Percentiles rank a stretch among this genome's conserved stretches.
Evolutionary conservation across 208 protist species (phyloP).

Genomic region (Leishmania mexicana): DNA sequence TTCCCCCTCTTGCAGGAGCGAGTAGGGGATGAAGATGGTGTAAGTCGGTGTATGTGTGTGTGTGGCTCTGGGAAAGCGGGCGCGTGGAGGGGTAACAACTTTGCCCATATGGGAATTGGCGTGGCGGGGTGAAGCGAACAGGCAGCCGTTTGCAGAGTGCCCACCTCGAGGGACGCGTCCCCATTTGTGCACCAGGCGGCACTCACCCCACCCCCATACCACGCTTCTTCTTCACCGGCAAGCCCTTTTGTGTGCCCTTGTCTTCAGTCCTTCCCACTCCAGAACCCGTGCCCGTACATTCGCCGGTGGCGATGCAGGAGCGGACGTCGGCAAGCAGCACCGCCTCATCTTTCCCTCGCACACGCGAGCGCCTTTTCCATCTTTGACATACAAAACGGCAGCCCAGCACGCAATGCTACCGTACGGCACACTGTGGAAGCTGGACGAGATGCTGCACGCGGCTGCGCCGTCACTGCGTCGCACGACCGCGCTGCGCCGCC

Average conservation of each 20-base stretch:
- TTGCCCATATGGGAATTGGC: not conserved
- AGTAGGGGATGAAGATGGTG: not conserved
- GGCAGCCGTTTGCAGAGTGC: not conserved
- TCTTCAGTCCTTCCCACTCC: not conserved
- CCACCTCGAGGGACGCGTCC: not conserved
- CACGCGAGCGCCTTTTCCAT: not conserved
- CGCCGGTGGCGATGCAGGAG: not conserved
- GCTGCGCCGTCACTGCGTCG: slow-evolving; percentile 27
- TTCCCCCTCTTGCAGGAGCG: not conserved
- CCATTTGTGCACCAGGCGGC: too few relatives aligned
- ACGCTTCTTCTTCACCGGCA: not conserved
- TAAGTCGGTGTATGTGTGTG: not conserved
- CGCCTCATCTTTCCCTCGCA: not conserved
- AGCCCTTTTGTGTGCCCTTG: not conserved
- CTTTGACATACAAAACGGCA: not conserved
- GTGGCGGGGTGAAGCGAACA: not conserved
- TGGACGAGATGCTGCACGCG: slow-evolving; percentile 58
- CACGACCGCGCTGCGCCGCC: slow-evolving; percentile 36
- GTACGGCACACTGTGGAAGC: slow-evolving; percentile 55
- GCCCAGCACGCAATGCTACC: slow-evolving; percentile 42
- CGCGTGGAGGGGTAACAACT: not conserved
- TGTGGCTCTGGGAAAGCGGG: not conserved
- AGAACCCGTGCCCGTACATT: not conserved
- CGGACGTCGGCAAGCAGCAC: too few relatives aligned
- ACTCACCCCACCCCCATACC: not conserved